phyloP scores from a whole-genome alignment of 768 basidiomycete genomes.

The Calvatia gigantea region DNA sequence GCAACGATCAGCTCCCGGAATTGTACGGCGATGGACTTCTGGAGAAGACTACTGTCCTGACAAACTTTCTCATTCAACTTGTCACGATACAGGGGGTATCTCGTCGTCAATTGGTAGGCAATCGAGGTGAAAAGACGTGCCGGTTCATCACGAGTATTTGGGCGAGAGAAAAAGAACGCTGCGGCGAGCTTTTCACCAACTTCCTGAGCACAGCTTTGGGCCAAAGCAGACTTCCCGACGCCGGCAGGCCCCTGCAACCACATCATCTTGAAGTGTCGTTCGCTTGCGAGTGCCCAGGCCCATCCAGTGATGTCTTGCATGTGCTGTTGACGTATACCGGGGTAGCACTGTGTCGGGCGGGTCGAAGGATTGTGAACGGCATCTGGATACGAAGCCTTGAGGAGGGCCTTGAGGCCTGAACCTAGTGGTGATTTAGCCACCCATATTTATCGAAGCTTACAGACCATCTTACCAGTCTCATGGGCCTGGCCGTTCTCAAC shows the following conservation, averaged over 20 bases:
- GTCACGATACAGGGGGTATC: background rate
- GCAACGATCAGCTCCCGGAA: background rate
- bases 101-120: constrained; percentile 19
- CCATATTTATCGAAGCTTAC: no score
- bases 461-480: no score
- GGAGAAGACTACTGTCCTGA: constrained; percentile 3
- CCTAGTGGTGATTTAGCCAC: no score
- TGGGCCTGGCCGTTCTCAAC: no score
- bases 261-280: background rate
- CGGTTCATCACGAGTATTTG: background rate
- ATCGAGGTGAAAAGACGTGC: constrained; percentile 8
- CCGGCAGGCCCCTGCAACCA: background rate
- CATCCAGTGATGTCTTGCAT: background rate
- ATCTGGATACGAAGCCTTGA: background rate
- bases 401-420: background rate
- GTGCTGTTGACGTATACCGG: background rate
- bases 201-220: background rate
- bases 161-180: background rate
- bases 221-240: background rate
- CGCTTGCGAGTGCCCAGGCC: background rate
- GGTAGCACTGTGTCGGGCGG: background rate
- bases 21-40: constrained; percentile 5
- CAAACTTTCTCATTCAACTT: constrained; percentile 8
- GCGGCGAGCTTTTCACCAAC: background rate
- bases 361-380: background rate